Evolutionary conservation across 768 basidiomycete species (phyloP).

Genomic region (Leccinellum albellum): DNA sequence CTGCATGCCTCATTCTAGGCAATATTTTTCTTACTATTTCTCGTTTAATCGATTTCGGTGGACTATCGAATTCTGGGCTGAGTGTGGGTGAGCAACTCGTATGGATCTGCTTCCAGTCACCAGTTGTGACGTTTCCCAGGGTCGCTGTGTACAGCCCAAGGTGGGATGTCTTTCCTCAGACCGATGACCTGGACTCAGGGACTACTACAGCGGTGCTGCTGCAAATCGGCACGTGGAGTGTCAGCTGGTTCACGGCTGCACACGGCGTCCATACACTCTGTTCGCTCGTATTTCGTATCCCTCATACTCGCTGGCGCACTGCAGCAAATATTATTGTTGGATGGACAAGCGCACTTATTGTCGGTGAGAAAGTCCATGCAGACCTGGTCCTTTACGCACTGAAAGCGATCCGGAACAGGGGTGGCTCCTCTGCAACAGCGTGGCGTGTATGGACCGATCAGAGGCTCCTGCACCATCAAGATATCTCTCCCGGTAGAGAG

Average conservation of each 20-base stretch:
- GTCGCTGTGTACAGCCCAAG: conserved; percentile 54
- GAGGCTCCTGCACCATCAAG: conserved; percentile 52
- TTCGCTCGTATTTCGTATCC: conserved; percentile 55
- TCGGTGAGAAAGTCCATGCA: conserved; percentile 42
- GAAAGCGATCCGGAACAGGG: conserved; percentile 27
- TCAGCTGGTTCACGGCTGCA: conserved; percentile 41
- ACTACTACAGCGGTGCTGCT: conserved; percentile 45
- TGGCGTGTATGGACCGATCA: conserved; percentile 49
- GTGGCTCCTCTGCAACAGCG: conserved; percentile 34
- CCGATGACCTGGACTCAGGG: not conserved
- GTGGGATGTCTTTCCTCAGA: conserved; percentile 31
- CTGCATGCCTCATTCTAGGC: conserved; percentile 57
- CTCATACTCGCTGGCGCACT: conserved; percentile 49
- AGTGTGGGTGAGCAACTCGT: conserved; percentile 39
- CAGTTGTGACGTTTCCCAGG: conserved; percentile 32
- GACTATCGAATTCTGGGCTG: conserved; percentile 44
- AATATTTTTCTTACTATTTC: conserved; percentile 52
- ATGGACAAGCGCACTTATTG: conserved; percentile 47
- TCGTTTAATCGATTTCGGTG: conserved; percentile 52
- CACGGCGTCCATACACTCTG: conserved; percentile 69
- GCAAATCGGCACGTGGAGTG: conserved; percentile 55
- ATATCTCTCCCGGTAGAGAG: conserved; percentile 37
- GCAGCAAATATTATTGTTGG: conserved; percentile 43
- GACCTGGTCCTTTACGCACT: not conserved
- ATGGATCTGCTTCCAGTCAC: not conserved